A percentile compares a stretch with the other conserved stretches of the same genome.
These are phyloP conservation scores for Alternaria sp. DNA, from an alignment of 2,329 filamentous ascomycete species.

Conservation along the genomic window DNA sequence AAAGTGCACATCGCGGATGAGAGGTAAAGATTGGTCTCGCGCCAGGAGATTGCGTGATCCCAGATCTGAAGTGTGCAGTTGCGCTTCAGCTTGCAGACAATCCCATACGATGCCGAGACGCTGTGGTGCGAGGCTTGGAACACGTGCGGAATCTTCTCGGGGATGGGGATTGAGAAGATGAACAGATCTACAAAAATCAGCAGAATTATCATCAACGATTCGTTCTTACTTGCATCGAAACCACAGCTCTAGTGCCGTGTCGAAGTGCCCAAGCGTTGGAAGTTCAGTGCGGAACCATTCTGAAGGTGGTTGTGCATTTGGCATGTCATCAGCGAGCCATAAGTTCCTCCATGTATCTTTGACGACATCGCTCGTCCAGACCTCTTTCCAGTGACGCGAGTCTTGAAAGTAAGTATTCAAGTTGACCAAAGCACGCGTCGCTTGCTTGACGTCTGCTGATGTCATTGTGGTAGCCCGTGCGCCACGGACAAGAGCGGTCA, in stretches of 20 bases:
- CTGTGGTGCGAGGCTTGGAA: slow-evolving; percentile 71
- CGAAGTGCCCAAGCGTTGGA: slow-evolving; percentile 58
- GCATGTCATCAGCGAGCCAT: slow-evolving; percentile 57
- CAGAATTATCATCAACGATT: neutral
- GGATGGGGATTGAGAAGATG: slow-evolving; percentile 66
- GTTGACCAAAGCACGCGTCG: slow-evolving; percentile 54
- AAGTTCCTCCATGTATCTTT: slow-evolving; percentile 58
- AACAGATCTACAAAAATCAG: slow-evolving; percentile 54
- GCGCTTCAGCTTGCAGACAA: slow-evolving; percentile 68
- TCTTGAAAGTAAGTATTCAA: slow-evolving; percentile 58
- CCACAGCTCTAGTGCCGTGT: slow-evolving; percentile 58
- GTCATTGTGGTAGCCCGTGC: slow-evolving; percentile 52
- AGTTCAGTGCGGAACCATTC: slow-evolving; percentile 58
- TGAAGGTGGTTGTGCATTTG: slow-evolving; percentile 53
- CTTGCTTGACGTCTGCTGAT: slow-evolving; percentile 51
- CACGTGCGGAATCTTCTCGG: slow-evolving; percentile 65
- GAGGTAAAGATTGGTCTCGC: slow-evolving; percentile 59
- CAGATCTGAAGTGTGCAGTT: slow-evolving; percentile 69
- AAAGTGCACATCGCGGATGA: slow-evolving; percentile 54
- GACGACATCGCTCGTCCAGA: slow-evolving; percentile 58
- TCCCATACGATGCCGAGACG: slow-evolving; percentile 67
- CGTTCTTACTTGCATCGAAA: slow-evolving; percentile 49
- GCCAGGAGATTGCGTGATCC: slow-evolving; percentile 70
- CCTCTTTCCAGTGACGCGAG: slow-evolving; percentile 57
- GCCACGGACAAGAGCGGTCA: slow-evolving; percentile 53